Evolutionary conservation across 2,329 filamentous ascomycete genomes (phyloP), one percentile per base, ranked within the genome.

Genomic region (Immersiporthe knoxdaviesiana): DNA sequence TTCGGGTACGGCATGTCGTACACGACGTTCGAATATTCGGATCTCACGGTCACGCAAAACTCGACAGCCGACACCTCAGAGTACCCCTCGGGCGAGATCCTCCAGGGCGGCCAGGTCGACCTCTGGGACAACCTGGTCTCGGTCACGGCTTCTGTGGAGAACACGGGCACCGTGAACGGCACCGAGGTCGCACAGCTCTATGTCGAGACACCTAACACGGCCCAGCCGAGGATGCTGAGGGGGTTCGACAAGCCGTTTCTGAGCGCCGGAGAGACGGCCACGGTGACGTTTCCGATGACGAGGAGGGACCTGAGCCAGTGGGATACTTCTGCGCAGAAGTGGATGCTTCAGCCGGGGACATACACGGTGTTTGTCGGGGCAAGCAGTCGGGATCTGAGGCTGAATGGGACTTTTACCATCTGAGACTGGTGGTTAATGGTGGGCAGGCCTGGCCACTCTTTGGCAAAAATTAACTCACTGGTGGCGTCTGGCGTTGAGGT

Each of bases 291-390:
- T 68, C 75, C 80, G 35, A 75, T 92, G 52, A 90, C 84, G 24
- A 82, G 90, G 54, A 84, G 89, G 70, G 90, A 92, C 74, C 74
- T 92, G 63, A 91, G 89, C 76, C 81, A 88, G 35, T 92, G 90
- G 90, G 88, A 91, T 75, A 82, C 85, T 5, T 79, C 76, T 1
- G 82, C 81, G 41, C 88, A 91, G 79, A 85, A 86, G 74, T 92
- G 90, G 90, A 80, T 81, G 59, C 73, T 89, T 65, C 81, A 79
- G 63, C 78, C 75, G 30, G 85, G 84, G 0, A 74, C 76, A 16
- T 86, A 85, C 70, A 72, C 70, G 3, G 68, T 87, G 5, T 82
- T 75, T 68, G 81, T 86, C 3, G 85, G 85, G 0, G 79, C 79
- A 2, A 86, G 83, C 70, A 86, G 84, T 72, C 77, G 82, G 37